Evolutionary conservation across 768 basidiomycete genomes (phyloP), one percentile per base, ranked within the genome.

Genomic region (Macrocybe gigantea): DNA sequence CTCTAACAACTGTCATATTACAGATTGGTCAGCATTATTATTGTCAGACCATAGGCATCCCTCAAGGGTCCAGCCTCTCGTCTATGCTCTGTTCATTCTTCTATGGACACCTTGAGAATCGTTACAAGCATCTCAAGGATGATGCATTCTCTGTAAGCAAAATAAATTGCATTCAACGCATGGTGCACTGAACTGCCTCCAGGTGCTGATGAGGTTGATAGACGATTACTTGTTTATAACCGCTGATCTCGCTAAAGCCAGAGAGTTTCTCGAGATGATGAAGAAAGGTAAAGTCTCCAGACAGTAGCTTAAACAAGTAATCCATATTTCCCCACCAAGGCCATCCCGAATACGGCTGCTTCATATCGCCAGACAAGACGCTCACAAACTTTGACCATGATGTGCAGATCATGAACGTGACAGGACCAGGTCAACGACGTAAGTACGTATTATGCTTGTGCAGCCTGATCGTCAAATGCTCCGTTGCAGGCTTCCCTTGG

Each of bases 51-150:
- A 79, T 90, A 30, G 96, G 96, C 2, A 99, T 99, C 15, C 95
- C 96, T 1, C 96, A 99, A 64, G 96, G 96, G 14, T 97, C 94
- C 2, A 82, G 93, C n/a, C 68, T 98, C n/a, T 96, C 93, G 6
- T 78, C 88, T 0, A 60, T 98, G n/a, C 68, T 99, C 1, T 99
- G 96, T 62, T 87, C 88, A 1, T 89, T 94, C 65, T 96, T 91
- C 62, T 99, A 97, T 55, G 94, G 92, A 5, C 85, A 95, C 58
- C 72, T 99, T 50, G 96, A 98, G 64, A 76, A 68, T 31, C 68
- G 59, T 6, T 73, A 78, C 38, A 68, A 72, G 30, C 63, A 67
- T 35, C 82, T 87, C 52, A 77, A 75, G 2, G 60, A 75, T 3
- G 79, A 84, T 32, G 2, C 10, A 13, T 39, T 36, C 29, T n/a